Base-by-base conservation (phyloP, 2,329 filamentous ascomycete species). In the Cercospora brassicicola region DNA sequence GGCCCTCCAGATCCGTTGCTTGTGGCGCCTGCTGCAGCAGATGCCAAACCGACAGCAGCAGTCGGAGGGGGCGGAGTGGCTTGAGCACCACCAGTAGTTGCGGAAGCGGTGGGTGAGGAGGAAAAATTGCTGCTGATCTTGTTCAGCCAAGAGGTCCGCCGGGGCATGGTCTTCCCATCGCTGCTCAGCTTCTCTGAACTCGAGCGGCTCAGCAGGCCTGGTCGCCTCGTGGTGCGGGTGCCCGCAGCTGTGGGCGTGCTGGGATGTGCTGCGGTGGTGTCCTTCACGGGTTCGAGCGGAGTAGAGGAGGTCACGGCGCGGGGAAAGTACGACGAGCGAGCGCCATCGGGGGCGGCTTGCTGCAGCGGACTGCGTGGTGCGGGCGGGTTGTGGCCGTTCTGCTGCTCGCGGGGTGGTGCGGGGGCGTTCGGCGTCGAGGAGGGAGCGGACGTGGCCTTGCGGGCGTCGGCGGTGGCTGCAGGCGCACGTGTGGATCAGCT, bases 111-210 rank as follows among this genome's bases (percentile, higher is more conserved):
- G 48, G 76, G 67, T 4, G 74, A 71, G 15, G 74, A 75, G 2
- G 91, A 93, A 82, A 98, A 97, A 78, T 96, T 97, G 72, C 92
- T 94, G 71, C 93, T 96, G 73, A 98, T 88, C 76, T 89, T 97
- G 66, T 92, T 92, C 76, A 98, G 94, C 95, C 95, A 99, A 13
- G 94, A 97, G 70, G 89, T 90, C 65, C 88, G 82, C 71, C 93
- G 87, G 63, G 72, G 67, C 65, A 73, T 78, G 15, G 62, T 67
- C 26, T 68, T 71, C 23, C 71, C 71, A 45, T 74, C 73, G 31
- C 75, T 62, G 8, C 57, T 69, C 45, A 71, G 57, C 73, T 78
- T 81, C 36, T 82, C 79, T 18, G 78, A 75, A 71, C 78, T 82
- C 48, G 70, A 72, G 66, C 83, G 81, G 72, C 76, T 76, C 31